phyloP scores from a whole-genome alignment of 2,329 filamentous ascomycete genomes.

The Cordyceps cateniannulata region DNA sequence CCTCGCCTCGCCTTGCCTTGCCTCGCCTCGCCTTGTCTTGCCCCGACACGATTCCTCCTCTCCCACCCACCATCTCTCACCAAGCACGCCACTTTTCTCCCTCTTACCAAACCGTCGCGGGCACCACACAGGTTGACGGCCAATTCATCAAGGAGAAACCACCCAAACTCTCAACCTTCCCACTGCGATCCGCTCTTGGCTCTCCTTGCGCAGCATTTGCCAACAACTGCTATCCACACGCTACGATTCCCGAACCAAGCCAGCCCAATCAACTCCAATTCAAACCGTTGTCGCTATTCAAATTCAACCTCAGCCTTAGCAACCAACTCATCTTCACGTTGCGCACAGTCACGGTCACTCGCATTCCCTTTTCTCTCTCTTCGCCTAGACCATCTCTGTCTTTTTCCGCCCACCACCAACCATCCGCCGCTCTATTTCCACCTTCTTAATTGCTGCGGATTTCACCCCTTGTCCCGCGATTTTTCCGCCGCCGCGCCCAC shows the following conservation, averaged over 20 bases:
- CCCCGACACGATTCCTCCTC: too few relatives aligned
- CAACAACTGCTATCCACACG: not conserved
- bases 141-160: not conserved
- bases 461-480: constrained; percentile 5
- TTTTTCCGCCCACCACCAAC: not conserved
- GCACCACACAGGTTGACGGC: not conserved
- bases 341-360: not conserved
- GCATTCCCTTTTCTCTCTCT: not conserved
- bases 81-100: not conserved
- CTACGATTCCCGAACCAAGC: not conserved
- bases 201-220: not conserved
- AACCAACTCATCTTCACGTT: not conserved
- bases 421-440: not conserved
- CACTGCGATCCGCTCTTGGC: not conserved
- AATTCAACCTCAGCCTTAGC: constrained; percentile 2
- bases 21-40: too few relatives aligned
- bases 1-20: too few relatives aligned
- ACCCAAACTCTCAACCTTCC: not conserved
- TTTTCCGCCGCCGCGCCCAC: constrained; percentile 7
- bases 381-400: not conserved
- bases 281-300: not conserved
- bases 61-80: not conserved
- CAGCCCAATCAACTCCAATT: not conserved
- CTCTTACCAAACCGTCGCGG: not conserved
- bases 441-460: not conserved